These are phyloP conservation scores for Aspergillus costaricaensis DNA, from an alignment of 2,329 filamentous ascomycete species.

Conservation along the genomic window DNA sequence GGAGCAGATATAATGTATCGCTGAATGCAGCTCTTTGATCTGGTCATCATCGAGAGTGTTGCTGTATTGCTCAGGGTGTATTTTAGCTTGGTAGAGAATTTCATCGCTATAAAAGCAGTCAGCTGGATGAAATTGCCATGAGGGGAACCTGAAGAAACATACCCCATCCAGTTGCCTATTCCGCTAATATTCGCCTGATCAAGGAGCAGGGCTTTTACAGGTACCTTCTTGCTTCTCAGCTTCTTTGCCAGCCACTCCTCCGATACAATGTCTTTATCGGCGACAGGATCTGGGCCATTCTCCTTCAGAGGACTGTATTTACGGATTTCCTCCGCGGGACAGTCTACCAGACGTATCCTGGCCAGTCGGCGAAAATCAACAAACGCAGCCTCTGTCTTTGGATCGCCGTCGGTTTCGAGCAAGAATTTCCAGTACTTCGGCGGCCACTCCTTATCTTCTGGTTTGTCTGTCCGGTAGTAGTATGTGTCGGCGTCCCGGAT, in stretches of 20 bases:
- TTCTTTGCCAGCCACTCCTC: slow-evolving; percentile 72
- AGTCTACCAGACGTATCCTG: slow-evolving; percentile 80
- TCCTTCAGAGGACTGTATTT: slow-evolving; percentile 77
- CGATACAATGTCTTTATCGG: slow-evolving; percentile 76
- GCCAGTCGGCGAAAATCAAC: slow-evolving; percentile 79
- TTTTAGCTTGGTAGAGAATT: slow-evolving; percentile 80
- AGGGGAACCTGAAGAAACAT: slow-evolving; percentile 25
- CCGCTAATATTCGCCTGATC: slow-evolving; percentile 89
- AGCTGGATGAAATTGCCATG: background rate
- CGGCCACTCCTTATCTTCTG: slow-evolving; percentile 71
- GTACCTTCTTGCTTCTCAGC: slow-evolving; percentile 74
- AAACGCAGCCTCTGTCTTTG: slow-evolving; percentile 71
- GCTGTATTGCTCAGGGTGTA: slow-evolving; percentile 92
- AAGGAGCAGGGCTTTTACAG: slow-evolving; percentile 83
- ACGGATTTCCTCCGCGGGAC: slow-evolving; percentile 72
- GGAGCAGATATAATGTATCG: slow-evolving; percentile 76
- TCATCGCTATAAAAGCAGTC: slow-evolving; percentile 63
- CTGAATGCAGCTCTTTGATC: slow-evolving; percentile 69
- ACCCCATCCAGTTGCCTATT: slow-evolving; percentile 94
- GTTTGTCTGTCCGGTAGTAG: slow-evolving; percentile 71
- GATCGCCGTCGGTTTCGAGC: slow-evolving; percentile 64
- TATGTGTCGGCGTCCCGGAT: slow-evolving; percentile 76
- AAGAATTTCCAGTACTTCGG: slow-evolving; percentile 89
- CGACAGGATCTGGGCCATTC: slow-evolving; percentile 90
- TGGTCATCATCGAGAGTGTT: slow-evolving; percentile 75